Base-by-base conservation (phyloP, 805 yeast genomes). In the Ogataea trehalophila region DNA sequence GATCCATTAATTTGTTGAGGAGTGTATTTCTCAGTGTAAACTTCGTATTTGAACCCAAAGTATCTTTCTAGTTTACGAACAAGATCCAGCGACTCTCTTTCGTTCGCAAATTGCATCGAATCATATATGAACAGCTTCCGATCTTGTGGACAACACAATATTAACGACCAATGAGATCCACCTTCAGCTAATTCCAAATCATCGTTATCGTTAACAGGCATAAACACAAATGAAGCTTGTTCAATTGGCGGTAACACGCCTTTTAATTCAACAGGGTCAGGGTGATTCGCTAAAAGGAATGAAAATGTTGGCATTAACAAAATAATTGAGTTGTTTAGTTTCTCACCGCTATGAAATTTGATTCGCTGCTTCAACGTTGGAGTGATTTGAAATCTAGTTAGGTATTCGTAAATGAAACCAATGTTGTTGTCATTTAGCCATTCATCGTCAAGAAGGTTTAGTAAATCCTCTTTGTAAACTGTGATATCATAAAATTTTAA, bases 121-220 rank as follows among this genome's bases (percentile, higher is more conserved):
- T 87, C 94, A 58, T 80, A 83, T 11, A 83, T 67, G 20, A 69
- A 71, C 2, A 82, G 75, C 33, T 65, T 69, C 16, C 68, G 65
- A 37, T 78, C 83, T 14, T 73, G 62, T 8, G 75, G 51, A 33
- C 75, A 72, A 6, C 81, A 68, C 15, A 85, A 72, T 14, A 82
- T 71, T 15, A 87, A 64, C 0, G 87, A 80, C 94, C 95, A 86
- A 64, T 87, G 94, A 41, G 80, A 81, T 1, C 92, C 94, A 16
- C 83, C 81, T 50, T 79, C 85, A 2, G 75, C 78, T 0, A 67
- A 66, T 41, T 75, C 83, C 38, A 80, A 68, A 46, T 81, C 84
- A 41, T 75, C 83, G 50, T 78, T 80, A 58, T 79, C 85, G 60
- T 84, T 86, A 29, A 85, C 69, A 0, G 92, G 94, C 37, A 85